Evolutionary conservation across 1,284 basidiomycete genomes (phyloP), one percentile per base, ranked within the genome.

Genomic region (Ceratobasidium sp.): DNA sequence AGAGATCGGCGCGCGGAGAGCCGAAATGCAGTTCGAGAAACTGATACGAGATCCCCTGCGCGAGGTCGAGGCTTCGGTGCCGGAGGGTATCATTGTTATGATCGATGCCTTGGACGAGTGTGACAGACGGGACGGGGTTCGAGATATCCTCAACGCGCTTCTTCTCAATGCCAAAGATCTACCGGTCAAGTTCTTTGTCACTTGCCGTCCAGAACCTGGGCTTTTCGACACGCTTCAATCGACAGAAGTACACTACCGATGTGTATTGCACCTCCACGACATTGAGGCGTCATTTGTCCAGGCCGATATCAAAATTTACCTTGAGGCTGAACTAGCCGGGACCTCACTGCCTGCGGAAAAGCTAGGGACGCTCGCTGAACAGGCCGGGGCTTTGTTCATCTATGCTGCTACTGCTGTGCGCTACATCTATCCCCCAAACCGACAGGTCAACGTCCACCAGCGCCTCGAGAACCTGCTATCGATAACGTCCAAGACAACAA

Each of bases 301-400:
- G 23, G 46, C 41, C 0, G 74, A 75, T 26, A 75, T 75, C 28
- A 49, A 54, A 21, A 62, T 55, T 9, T 75, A 69, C 49, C 54
- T 75, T 1, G 38, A 44, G 23, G 30, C 28, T 14, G 46, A 35
- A 30, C 71, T 75, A 14, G 26, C 23, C 7, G 26, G 49, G 3
- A 32, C 47, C 13, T 11, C n/a, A 3, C 21, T 52, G 21, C 30
- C 38, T 23, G 35, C n/a, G 21, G 72, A 75, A 11, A 52, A 69
- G 16, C 32, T 75, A 3, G 18, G 32, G 32, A 18, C 44, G 7
- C 55, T 75, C 9, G 54, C 63, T 6, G 59, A 62, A 16, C 26
- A 63, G 11, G 44, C 74, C 5, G 71, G 61, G 26, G 52, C 18
- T 2, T 57, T 75, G 8, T 75, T 75, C 72, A 73, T 75, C 55